These are phyloP conservation scores for Lecanicillium sp. DNA, from an alignment of 2,329 filamentous ascomycete genomes.

Conservation along the genomic window DNA sequence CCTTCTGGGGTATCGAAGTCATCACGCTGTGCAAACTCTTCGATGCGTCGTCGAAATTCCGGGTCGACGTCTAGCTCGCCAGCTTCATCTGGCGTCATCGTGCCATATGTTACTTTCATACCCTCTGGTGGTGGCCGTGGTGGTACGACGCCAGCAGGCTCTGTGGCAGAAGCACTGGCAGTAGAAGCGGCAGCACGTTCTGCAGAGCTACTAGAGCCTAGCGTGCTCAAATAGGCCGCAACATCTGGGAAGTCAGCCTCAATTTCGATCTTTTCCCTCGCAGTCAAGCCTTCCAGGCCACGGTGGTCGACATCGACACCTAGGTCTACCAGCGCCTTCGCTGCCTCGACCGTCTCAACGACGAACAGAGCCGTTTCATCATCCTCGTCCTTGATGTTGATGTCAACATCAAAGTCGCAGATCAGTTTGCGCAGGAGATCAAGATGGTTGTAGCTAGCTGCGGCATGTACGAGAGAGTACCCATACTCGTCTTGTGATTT, in stretches of 20 bases:
- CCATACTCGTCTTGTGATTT: conserved; percentile 79
- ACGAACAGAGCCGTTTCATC: conserved; percentile 91
- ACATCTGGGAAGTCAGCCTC: conserved; percentile 75
- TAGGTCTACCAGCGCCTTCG: conserved; percentile 72
- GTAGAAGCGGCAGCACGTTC: conserved; percentile 2
- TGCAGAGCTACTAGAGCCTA: conserved; percentile 19
- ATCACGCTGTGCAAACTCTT: conserved; percentile 73
- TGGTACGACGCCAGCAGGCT: too few relatives aligned
- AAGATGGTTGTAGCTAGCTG: conserved; percentile 83
- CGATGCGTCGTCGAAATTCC: conserved; percentile 77
- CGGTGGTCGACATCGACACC: conserved; percentile 55
- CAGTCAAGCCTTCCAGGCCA: conserved; percentile 71
- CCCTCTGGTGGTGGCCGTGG: conserved; percentile 64
- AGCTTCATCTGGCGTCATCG: conserved; percentile 56
- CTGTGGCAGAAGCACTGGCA: too few relatives aligned
- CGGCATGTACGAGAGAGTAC: conserved; percentile 90
- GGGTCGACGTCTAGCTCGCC: conserved; percentile 62
- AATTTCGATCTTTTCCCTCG: conserved; percentile 67
- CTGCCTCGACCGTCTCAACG: conserved; percentile 73
- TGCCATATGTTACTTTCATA: conserved; percentile 68
- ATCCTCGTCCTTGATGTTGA: conserved; percentile 83
- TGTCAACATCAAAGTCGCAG: conserved; percentile 65
- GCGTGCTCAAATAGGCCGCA: conserved; percentile 55
- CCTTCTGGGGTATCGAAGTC: conserved; percentile 78
- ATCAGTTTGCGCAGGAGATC: conserved; percentile 71